Evolutionary conservation across 2,329 filamentous ascomycete genomes (phyloP), one percentile per base, ranked within the genome.

Genomic region (Nemania sp.): DNA sequence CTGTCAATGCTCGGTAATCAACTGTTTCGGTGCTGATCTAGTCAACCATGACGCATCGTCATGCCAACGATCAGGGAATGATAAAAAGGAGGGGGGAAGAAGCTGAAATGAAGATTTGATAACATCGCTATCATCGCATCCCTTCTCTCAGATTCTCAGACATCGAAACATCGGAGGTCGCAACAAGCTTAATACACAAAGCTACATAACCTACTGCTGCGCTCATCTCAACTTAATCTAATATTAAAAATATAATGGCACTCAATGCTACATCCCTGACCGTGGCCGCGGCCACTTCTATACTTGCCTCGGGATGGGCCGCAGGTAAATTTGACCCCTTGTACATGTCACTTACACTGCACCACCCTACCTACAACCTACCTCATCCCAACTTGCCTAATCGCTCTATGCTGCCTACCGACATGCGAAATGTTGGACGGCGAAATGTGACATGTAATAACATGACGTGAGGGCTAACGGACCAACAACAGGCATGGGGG

Each of bases 401-500:
- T 29, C 25, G 25, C 25, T 29, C 25, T 29, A 29, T 29, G 37
- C 29, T 47, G 29, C n/a, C 17, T 10, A 21, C 40, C 43, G 6
- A 40, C n/a, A 34, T 49, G n/a, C 10, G 13, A 12, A 15, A 11
- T 29, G 29, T 43, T 49, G n/a, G 37, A 20, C 55, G n/a, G 34
- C 48, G 35, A 29, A n/a, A n/a, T n/a, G n/a, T n/a, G n/a, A 37
- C 37, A 39, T 34, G n/a, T 9, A 32, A 39, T 21, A 34, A 45
- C 7, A 29, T 29, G 25, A 29, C 25, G 40, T 18, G 35, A 20
- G 21, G 32, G 43, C 61, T 64, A 21, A 62, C 47, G 54, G 3
- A 18, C 51, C 3, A 43, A 37, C 3, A 43, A 37, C 42, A 70
- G 68, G 68, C 32, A 62, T 67, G 39, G 62, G 62, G 12, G 59